Percentiles rank a stretch among this genome's conserved stretches.
These are phyloP conservation scores for Leishmania mexicana DNA, from an alignment of 208 protist genomes.

Conservation along the genomic window DNA sequence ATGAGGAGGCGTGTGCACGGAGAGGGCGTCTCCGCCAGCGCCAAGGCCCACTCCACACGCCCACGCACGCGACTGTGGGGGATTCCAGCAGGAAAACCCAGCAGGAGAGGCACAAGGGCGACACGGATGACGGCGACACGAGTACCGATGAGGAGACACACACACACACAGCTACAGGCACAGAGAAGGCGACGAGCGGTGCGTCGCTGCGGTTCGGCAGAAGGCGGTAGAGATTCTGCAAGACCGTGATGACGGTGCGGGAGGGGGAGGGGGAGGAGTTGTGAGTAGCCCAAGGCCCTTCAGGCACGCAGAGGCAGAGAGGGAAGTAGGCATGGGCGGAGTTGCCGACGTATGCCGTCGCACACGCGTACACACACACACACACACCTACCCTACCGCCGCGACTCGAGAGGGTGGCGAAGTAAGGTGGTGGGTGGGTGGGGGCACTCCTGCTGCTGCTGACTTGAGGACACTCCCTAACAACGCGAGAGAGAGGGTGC, in stretches of 20 bases:
- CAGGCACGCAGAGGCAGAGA: neutral
- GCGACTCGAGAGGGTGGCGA: neutral
- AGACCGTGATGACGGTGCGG: neutral
- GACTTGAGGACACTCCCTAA: neutral
- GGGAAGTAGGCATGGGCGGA: neutral
- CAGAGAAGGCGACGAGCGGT: neutral
- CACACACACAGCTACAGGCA: too few relatives aligned
- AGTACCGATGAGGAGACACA: neutral
- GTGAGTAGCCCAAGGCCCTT: neutral
- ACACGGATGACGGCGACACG: neutral
- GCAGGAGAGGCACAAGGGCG: neutral
- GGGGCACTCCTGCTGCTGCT: neutral
- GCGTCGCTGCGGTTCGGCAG: neutral
- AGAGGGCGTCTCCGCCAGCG: neutral
- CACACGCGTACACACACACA: neutral
- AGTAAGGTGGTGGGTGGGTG: neutral
- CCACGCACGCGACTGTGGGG: neutral
- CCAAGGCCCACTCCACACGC: neutral
- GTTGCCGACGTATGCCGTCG: neutral
- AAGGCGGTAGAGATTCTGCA: neutral
- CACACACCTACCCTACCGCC: neutral
- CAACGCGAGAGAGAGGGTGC: neutral
- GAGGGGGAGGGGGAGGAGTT: neutral
- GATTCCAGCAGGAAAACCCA: neutral
- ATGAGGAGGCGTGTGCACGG: neutral